phyloP scores from a whole-genome alignment of 345 rosid species.

The Alliaria petiolata region DNA sequence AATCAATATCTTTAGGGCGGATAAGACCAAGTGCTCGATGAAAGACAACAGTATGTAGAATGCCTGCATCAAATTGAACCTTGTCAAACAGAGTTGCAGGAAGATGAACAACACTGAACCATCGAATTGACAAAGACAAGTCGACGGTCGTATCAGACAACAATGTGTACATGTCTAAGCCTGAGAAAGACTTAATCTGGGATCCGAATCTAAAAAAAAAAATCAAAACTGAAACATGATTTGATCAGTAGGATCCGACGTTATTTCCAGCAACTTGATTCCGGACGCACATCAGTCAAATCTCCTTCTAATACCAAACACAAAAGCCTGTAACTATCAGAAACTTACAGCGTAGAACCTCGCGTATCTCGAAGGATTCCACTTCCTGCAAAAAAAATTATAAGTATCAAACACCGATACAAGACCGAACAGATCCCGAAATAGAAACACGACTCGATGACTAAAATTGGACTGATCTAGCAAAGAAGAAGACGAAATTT shows the following conservation, averaged over 20 bases:
- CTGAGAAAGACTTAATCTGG: not conserved
- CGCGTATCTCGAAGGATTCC: conserved; percentile 77
- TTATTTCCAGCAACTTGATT: not conserved
- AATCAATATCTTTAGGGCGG: conserved; percentile 88
- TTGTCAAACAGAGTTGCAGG: not conserved
- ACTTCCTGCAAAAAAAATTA: conserved; percentile 50
- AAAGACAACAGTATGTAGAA: conserved; percentile 83
- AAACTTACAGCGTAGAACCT: conserved; percentile 85
- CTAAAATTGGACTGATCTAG: conserved; percentile 3
- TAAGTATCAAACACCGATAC: not conserved
- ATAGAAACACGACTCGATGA: not conserved
- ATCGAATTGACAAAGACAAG: not conserved
- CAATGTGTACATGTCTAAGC: not conserved
- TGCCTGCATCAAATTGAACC: conserved; percentile 47
- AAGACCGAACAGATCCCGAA: not conserved
- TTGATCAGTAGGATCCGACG: not conserved
- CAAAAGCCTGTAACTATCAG: not conserved
- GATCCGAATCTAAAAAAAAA: not conserved
- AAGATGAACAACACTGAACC: not conserved
- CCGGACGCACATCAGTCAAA: not conserved
- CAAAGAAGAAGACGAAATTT: not conserved
- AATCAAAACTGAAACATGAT: not conserved
- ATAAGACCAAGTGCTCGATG: conserved; percentile 92
- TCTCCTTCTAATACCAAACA: not conserved
- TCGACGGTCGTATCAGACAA: not conserved